phyloP scores from a whole-genome alignment of 2,329 filamentous ascomycete genomes.

The Exophiala sp. region DNA sequence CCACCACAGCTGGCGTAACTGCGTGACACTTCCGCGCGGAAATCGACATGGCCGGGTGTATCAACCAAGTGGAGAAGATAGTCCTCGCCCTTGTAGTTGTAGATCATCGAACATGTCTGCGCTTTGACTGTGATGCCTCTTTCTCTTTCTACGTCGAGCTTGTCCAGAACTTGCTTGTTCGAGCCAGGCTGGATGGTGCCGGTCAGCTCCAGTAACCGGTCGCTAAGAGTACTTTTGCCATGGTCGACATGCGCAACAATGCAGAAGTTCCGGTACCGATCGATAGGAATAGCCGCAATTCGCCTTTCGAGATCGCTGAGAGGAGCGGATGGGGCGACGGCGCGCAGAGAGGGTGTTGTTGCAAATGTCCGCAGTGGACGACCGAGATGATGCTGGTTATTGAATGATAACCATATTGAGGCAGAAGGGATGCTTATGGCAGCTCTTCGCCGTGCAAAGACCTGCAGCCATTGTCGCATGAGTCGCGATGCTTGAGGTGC shows the following conservation, averaged over 20 bases:
- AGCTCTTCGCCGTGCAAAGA: slow-evolving; percentile 28
- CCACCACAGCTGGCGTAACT: slow-evolving; percentile 96
- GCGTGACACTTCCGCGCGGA: slow-evolving; percentile 88
- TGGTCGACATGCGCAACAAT: slow-evolving; percentile 99
- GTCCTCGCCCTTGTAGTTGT: slow-evolving; percentile 76
- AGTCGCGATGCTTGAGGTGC: slow-evolving; percentile 12
- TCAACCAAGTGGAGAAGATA: slow-evolving; percentile 94
- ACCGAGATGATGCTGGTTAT: slow-evolving; percentile 12
- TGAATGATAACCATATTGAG: slow-evolving; percentile 6
- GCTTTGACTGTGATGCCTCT: slow-evolving; percentile 98
- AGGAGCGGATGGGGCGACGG: slow-evolving; percentile 30
- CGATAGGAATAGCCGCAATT: slow-evolving; percentile 47
- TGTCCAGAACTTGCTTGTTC: slow-evolving; percentile 95
- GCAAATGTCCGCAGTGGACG: slow-evolving; percentile 28
- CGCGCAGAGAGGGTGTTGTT: slow-evolving; percentile 28
- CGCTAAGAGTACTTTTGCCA: slow-evolving; percentile 93
- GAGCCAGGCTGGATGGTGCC: slow-evolving; percentile 80
- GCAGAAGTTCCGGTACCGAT: slow-evolving; percentile 79
- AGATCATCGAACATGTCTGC: slow-evolving; percentile 97
- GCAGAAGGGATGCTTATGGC: slow-evolving; percentile 22
- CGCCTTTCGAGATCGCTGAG: slow-evolving; percentile 53
- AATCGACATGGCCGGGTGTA: slow-evolving; percentile 96
- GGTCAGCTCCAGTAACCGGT: slow-evolving; percentile 86
- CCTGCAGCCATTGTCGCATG: slow-evolving; percentile 29
- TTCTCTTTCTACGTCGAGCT: slow-evolving; percentile 92